Conservation (phyloP, 78 protist genomes). For the Dictyostelium brefeldianum region DNA sequence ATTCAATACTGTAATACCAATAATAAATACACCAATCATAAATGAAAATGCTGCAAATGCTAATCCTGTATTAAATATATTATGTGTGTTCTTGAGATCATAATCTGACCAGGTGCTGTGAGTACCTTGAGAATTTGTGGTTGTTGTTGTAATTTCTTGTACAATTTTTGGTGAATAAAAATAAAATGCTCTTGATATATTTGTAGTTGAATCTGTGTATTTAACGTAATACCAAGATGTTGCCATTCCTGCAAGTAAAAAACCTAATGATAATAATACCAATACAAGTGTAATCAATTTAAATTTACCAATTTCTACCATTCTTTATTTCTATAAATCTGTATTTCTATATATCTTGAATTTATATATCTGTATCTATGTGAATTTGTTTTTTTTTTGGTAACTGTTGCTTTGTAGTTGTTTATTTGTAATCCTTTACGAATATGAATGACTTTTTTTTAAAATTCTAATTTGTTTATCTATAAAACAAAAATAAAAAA, state of each 20-base stretch:
- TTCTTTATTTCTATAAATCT: not conserved
- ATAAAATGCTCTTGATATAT: not conserved
- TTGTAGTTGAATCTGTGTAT: not conserved
- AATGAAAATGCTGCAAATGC: slow-evolving; percentile 18
- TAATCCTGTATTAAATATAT: slow-evolving; percentile 10
- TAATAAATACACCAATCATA: slow-evolving; percentile 1
- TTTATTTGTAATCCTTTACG: too few species aligned
- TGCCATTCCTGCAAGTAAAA: slow-evolving; percentile 1
- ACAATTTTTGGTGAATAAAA: slow-evolving; percentile 10
- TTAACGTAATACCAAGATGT: slow-evolving; percentile 7
- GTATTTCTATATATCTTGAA: not conserved
- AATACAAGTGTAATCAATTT: not conserved
- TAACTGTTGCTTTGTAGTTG: too few species aligned
- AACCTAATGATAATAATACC: not conserved
- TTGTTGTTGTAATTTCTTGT: too few species aligned
- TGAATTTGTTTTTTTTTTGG: not conserved
- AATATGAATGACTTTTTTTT: too few species aligned
- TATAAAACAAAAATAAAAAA: too few species aligned
- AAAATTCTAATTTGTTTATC: too few species aligned
- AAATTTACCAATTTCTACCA: not conserved
- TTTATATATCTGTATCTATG: too few species aligned
- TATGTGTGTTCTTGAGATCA: not conserved
- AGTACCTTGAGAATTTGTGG: too few species aligned
- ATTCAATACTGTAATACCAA: not conserved
- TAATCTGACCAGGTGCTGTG: too few species aligned